These are phyloP conservation scores for Pseudognaphalium luteoalbum DNA, from an alignment of 129 eudicot genomes.

Conservation along the genomic window DNA sequence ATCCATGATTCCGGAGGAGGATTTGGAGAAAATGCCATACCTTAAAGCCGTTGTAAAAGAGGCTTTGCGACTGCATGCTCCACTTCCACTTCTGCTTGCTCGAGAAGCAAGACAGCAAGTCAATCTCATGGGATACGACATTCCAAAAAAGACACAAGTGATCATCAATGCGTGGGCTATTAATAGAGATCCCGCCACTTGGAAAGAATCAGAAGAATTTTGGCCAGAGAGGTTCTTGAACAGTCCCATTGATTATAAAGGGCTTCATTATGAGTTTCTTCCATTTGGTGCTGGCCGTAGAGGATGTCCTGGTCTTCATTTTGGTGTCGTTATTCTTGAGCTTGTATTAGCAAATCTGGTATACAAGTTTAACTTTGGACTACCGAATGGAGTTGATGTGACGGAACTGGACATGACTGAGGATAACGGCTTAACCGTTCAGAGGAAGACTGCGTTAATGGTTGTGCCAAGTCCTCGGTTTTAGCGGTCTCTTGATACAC, in stretches of 20 bases:
- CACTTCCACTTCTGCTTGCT: slow-evolving; percentile 6
- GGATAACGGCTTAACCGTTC: not conserved
- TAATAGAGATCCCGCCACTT: not conserved
- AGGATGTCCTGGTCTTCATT: too few species aligned
- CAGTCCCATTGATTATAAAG: slow-evolving; percentile 1
- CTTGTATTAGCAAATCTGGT: too few species aligned
- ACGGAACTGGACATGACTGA: slow-evolving; percentile 9
- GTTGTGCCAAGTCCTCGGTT: not conserved
- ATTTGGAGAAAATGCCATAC: too few species aligned
- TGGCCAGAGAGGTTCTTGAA: slow-evolving; percentile 8
- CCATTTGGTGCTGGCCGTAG: not conserved
- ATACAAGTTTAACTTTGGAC: not conserved
- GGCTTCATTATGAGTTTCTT: not conserved
- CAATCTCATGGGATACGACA: slow-evolving; percentile 7
- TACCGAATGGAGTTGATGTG: not conserved
- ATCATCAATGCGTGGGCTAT: not conserved
- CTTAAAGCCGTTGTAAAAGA: not conserved
- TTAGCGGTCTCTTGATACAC: not conserved
- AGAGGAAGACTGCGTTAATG: not conserved
- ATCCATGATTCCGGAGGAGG: too few species aligned
- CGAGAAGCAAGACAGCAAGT: not conserved
- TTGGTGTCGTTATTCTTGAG: too few species aligned
- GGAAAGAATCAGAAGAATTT: not conserved
- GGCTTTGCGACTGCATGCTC: slow-evolving; percentile 2
- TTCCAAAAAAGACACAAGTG: not conserved